Evolutionary conservation across 2,329 filamentous ascomycete species (phyloP), one percentile per base, ranked within the genome.

Genomic region (Claviceps cyperi): DNA sequence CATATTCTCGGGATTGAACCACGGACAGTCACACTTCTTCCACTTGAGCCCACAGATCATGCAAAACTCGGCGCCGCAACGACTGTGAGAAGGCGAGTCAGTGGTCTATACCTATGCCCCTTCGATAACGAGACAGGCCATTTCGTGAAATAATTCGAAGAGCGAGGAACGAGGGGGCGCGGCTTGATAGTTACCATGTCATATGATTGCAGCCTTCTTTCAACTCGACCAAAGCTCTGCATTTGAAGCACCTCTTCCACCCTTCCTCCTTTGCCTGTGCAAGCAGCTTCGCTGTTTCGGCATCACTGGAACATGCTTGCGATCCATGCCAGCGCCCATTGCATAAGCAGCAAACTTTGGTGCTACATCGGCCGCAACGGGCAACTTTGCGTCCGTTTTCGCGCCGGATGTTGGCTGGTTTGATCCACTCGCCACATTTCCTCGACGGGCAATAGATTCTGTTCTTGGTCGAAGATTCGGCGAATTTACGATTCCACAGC

Each of bases 121-220:
- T 5, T 17, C 28, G 17, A 3, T 15, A 6, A 38, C 2, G 11
- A 21, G 11, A 7, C 11, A 6, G 2, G n/a, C 28, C 28, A 32
- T 32, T 32, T 32, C 28, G 28, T 11, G 9, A 11, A 32, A 32
- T 4, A 32, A 32, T 11, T 32, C 3, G 3, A 32, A 11, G 28
- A 2, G 15, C 4, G 21, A 13, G 19, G 43, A 11, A 3, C 19
- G 17, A 35, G 14, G 9, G 24, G n/a, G 14, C 15, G 37, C n/a
- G 7, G 37, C 15, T 39, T 39, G 37, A 2, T 24, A 14, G 78
- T 66, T 71, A 86, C 83, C 88, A 94, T 28, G 80, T 88, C 79
- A 94, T 91, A 62, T 91, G 88, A 66, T 91, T 90, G 65, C 84
- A 89, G 43, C 87, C 87, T 64, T 91, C 85, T 57, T 83, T 83